phyloP scores from a whole-genome alignment of 1,284 basidiomycete genomes.

The Pterula multifida region DNA sequence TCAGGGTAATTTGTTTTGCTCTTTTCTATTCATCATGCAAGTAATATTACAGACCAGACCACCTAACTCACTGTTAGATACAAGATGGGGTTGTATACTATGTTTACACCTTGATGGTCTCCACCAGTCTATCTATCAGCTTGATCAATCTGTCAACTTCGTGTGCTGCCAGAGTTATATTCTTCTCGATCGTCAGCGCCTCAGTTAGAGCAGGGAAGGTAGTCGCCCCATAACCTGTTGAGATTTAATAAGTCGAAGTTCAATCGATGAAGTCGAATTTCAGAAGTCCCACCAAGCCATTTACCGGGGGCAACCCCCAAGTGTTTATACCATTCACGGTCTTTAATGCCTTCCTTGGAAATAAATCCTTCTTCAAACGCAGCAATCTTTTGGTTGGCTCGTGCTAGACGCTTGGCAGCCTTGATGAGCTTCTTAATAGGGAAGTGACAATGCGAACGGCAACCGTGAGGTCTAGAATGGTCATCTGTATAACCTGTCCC shows the following conservation, averaged over 20 bases:
- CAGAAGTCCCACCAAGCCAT: conserved; percentile 56
- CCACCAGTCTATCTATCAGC: conserved; percentile 42
- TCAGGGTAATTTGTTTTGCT: too few relatives aligned
- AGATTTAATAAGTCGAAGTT: conserved; percentile 4
- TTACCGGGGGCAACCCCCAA: conserved; percentile 84
- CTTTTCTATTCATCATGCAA: too few relatives aligned
- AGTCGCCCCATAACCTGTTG: conserved; percentile 73
- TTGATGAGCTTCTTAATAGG: conserved; percentile 38
- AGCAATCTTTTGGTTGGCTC: conserved; percentile 61
- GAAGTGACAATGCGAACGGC: conserved; percentile 12
- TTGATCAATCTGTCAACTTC: conserved; percentile 54
- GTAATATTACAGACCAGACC: too few relatives aligned
- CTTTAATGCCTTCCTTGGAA: conserved; percentile 64
- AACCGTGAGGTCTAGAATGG: conserved; percentile 4
- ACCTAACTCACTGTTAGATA: too few relatives aligned
- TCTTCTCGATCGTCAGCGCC: conserved; percentile 61
- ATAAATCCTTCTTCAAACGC: conserved; percentile 82
- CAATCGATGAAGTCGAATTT: not conserved
- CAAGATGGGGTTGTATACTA: too few relatives aligned
- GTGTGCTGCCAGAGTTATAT: conserved; percentile 43
- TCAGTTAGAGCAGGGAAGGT: conserved; percentile 79
- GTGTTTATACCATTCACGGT: conserved; percentile 79
- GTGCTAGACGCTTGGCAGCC: conserved; percentile 50
- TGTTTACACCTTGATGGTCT: conserved; percentile 18
- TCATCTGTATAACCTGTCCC: not conserved